These are phyloP conservation scores for Suillus subaureus DNA, from an alignment of 768 basidiomycete species.

Conservation along the genomic window DNA sequence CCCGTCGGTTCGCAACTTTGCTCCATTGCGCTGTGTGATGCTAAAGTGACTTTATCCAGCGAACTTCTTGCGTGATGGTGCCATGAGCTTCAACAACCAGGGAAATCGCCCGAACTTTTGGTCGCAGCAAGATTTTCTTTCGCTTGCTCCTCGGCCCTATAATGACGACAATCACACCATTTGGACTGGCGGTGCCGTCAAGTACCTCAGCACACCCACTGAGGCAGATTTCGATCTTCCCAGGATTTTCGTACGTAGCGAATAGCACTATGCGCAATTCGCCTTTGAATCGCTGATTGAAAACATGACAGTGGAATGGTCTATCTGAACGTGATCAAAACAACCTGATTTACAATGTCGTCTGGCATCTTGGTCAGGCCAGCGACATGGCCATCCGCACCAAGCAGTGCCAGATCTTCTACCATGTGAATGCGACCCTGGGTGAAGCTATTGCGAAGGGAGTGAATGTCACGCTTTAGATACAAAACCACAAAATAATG, in stretches of 20 bases:
- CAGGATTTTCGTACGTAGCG: constrained; percentile 30
- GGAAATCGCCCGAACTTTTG: constrained; percentile 43
- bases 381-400: constrained; percentile 30
- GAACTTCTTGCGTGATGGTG: constrained; percentile 42
- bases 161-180: constrained; percentile 42
- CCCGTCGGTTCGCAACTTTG: constrained; percentile 34
- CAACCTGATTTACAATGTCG: constrained; percentile 39
- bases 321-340: constrained; percentile 38
- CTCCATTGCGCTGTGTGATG: too few species aligned
- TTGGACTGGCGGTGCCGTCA: constrained; percentile 45
- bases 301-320: constrained; percentile 30
- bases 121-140: constrained; percentile 37
- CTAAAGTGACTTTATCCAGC: constrained; percentile 21
- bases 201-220: constrained; percentile 35
- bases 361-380: constrained; percentile 41
- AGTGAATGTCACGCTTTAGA: constrained; percentile 23
- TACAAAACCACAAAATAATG: neutral
- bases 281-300: neutral
- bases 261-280: neutral
- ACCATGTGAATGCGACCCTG: constrained; percentile 38
- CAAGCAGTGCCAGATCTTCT: constrained; percentile 37
- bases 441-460: constrained; percentile 39
- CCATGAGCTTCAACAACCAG: constrained; percentile 39
- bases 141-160: constrained; percentile 36
- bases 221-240: constrained; percentile 45